Evolutionary conservation across 495 filamentous ascomycete species (phyloP), one percentile per base, ranked within the genome.

Genomic region (Lophium mytilinum): DNA sequence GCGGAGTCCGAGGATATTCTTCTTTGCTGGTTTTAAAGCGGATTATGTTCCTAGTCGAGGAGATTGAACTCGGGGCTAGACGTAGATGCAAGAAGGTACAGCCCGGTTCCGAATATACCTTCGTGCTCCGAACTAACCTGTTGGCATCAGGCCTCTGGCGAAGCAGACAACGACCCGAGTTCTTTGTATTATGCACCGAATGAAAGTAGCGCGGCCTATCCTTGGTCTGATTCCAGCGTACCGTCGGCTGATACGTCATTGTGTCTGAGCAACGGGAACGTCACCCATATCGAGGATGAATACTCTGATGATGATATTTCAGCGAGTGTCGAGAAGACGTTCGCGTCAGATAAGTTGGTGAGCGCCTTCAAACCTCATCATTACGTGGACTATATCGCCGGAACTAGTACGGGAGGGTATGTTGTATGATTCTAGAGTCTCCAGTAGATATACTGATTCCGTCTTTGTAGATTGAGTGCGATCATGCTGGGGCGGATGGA

Each of bases 331-430:
- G 9, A 42, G 14, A 17, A 42, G 9, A 42, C 39, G 18, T 42
- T 42, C 18, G 18, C 39, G 18, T 4, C 9, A 3, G 14, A 42
- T 17, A 3, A 42, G 14, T 42, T 17, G 9, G 39, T n/a, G n/a
- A n/a, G n/a, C n/a, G n/a, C n/a, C n/a, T 54, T 46, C 37, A 37
- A 41, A 21, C 52, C 52, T 12, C 52, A 54, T 43, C 52, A 54
- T 45, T 54, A 54, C 39, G 43, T 54, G 21, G 52, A 54, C 40
- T 54, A 54, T 17, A 19, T 54, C n/a, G 52, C n/a, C 4, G 52
- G 52, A 30, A 54, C 52, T 8, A 45, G 52, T 33, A 54, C 40
- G 18, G 52, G 52, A 11, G 52, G 52, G 36, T 54, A 43, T 17
- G 52, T 17, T 9, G 14, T 3, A 41, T 1, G 17, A 18, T 54